Evolutionary conservation across 352 stramenopile species (phyloP), one percentile per base, ranked within the genome.

Genomic region (Pythium phragmiticola): DNA sequence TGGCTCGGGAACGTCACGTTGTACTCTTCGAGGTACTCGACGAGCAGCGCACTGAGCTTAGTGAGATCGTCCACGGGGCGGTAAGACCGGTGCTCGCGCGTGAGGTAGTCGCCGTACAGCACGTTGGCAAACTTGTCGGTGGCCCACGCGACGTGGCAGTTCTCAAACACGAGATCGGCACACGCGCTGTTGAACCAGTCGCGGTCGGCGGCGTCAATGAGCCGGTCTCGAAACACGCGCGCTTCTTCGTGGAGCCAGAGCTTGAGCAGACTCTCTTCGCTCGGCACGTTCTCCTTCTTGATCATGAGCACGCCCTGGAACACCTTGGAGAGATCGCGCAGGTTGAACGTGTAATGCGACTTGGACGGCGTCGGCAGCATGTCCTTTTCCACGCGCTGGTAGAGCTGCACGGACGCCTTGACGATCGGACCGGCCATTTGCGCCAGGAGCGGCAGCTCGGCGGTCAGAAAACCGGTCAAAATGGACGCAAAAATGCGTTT

Each of bases 301-400:
- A 95, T 74, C 92, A 98, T 98, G 28, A 98, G 57, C 21, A 98
- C 70, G 55, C 93, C 93, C 57, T 98, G 92, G 56, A 98, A 98
- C 9, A 98, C 88, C 60, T 97, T 97, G 11, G 83, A 95, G 14
- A 98, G 70, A 73, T 98, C 92, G 7, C 93, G 85, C 34, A 98
- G 73, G 57, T 98, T 98, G 73, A 98, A 98, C 7, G 93, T 98
- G 65, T 98, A 98, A 64, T 98, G 87, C 5, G 87, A 97, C 73
- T 96, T 96, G 19, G 79, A 90, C 4, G 91, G 92, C 6, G 92
- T 98, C 16, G 92, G 92, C 13, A 97, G 72, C 82, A 98, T 84
- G 42, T 96, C 88, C 9, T 88, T 55, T 49, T 97, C 86, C 2
- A 98, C 90, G 9, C 77, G 78, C 39, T 96, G 80, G 54, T 98